Conservation (phyloP, 305 asterid species). For the Fraxinus floribunda region DNA sequence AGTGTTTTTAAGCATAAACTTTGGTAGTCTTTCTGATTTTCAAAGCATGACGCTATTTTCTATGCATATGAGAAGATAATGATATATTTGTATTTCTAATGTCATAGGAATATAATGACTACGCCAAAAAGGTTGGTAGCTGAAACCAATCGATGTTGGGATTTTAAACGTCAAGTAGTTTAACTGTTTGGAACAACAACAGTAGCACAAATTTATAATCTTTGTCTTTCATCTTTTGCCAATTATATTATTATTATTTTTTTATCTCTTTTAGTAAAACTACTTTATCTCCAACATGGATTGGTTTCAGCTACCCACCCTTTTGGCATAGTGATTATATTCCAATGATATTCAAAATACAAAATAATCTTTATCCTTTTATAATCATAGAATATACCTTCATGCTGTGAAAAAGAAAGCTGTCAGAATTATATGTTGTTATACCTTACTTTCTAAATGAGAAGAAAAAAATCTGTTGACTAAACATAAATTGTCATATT, state of each 20-base stretch:
- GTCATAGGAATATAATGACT: neutral
- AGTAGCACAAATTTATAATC: neutral
- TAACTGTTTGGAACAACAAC: neutral
- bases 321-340: neutral
- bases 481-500: neutral
- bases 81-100: neutral
- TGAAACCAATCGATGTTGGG: neutral
- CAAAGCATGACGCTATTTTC: neutral
- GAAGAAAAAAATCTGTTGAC: neutral
- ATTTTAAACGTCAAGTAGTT: neutral
- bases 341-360: neutral
- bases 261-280: neutral
- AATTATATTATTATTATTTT: neutral
- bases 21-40: neutral
- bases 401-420: neutral
- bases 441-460: neutral
- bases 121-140: neutral
- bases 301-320: neutral
- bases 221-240: conserved; percentile 17
- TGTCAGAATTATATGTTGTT: neutral
- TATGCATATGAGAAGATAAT: neutral
- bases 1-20: neutral
- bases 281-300: neutral
- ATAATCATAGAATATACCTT: neutral
- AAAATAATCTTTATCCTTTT: neutral